These are phyloP conservation scores for Didymella lethalis DNA, from an alignment of 2,329 filamentous ascomycete species.

Conservation along the genomic window DNA sequence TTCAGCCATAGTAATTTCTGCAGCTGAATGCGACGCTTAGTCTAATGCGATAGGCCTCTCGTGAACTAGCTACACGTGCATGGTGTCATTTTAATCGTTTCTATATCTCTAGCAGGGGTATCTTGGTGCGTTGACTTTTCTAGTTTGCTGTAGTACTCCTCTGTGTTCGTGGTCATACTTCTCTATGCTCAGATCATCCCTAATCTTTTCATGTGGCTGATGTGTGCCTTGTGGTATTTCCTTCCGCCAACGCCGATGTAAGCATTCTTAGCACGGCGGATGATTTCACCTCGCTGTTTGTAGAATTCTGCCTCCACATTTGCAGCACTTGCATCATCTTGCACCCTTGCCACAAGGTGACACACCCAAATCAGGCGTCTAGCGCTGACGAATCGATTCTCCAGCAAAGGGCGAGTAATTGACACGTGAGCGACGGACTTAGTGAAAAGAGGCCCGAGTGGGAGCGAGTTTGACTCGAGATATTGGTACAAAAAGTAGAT, in stretches of 20 bases:
- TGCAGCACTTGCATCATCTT: constrained; percentile 40
- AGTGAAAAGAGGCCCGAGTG: constrained; percentile 42
- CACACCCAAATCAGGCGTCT: constrained; percentile 43
- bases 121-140: constrained; percentile 15
- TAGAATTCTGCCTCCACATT: constrained; percentile 40
- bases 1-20: too few relatives aligned
- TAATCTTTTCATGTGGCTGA: constrained; percentile 42
- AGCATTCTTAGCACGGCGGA: constrained; percentile 33
- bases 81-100: not conserved
- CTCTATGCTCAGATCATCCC: constrained; percentile 31
- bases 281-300: constrained; percentile 41
- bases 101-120: constrained; percentile 10
- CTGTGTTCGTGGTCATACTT: not conserved
- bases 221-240: constrained; percentile 31
- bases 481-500: constrained; percentile 43
- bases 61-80: not conserved
- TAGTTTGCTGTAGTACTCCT: not conserved
- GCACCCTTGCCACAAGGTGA: constrained; percentile 37
- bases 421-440: constrained; percentile 38
- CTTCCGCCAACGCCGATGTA: constrained; percentile 30
- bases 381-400: constrained; percentile 41
- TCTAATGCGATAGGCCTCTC: not conserved
- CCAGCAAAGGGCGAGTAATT: constrained; percentile 38
- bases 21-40: too few relatives aligned
- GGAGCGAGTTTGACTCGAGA: constrained; percentile 28